Evolutionary conservation across 148 eudicot species (phyloP).

Genomic region (Nyssa sinensis): DNA sequence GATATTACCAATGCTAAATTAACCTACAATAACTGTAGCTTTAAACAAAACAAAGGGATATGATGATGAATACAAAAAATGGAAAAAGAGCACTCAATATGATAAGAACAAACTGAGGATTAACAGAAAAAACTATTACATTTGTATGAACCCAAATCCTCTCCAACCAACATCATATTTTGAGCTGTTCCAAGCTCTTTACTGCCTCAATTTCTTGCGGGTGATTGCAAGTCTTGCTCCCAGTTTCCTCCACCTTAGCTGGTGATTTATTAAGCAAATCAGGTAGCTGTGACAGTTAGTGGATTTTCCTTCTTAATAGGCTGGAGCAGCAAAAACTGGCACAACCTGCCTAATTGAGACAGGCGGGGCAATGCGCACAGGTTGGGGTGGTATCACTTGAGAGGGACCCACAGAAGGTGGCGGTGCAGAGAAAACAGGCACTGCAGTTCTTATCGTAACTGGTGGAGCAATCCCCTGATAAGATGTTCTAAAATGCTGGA

Average conservation of each 20-base stretch:
- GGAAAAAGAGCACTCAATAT: conserved; percentile 19
- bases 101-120: conserved; percentile 12
- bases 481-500: conserved; percentile 46
- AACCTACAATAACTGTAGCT: conserved; percentile 13
- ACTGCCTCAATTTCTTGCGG: conserved; percentile 33
- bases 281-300: conserved; percentile 11
- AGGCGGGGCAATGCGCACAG: conserved; percentile 46
- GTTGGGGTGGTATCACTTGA: conserved; percentile 30
- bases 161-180: conserved; percentile 41
- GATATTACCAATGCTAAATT: conserved; percentile 4
- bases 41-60: conserved; percentile 4
- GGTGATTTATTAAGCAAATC: conserved; percentile 4
- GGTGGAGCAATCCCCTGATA: conserved; percentile 66
- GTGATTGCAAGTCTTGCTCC: conserved; percentile 14
- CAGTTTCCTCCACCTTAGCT: conserved; percentile 16
- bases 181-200: conserved; percentile 55
- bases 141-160: conserved; percentile 30
- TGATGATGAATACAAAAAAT: conserved; percentile 8
- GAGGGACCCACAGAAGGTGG: conserved; percentile 27
- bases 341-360: conserved; percentile 54
- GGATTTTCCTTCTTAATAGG: conserved; percentile 29
- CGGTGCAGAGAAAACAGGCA: conserved; percentile 75
- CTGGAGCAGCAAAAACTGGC: conserved; percentile 47
- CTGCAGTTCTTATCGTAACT: conserved; percentile 56
- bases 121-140: neutral